Evolutionary conservation across 768 basidiomycete species (phyloP).

Genomic region (Leccinum variicolor): DNA sequence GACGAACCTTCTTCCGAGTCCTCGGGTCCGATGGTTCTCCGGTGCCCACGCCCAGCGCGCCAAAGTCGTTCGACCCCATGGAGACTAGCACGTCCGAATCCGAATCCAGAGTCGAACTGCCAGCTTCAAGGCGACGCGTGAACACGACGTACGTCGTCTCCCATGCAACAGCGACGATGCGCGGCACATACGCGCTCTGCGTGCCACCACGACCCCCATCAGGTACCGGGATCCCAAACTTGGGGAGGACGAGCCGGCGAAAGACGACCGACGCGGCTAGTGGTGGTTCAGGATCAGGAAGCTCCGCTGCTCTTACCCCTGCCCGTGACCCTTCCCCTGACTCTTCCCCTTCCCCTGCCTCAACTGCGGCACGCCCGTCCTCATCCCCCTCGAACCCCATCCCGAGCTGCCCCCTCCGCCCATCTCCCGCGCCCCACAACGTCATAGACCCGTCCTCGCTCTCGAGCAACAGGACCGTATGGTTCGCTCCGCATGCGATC

Average conservation of each 20-base stretch:
- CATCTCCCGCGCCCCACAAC: slow-evolving; percentile 78
- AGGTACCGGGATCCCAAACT: background rate
- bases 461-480: slow-evolving; percentile 66
- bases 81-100: slow-evolving; percentile 58
- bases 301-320: background rate
- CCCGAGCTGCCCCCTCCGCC: slow-evolving; percentile 70
- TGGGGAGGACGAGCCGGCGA: slow-evolving; percentile 41
- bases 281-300: background rate
- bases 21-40: background rate
- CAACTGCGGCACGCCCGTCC: slow-evolving; percentile 7
- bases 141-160: slow-evolving; percentile 79
- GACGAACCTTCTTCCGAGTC: background rate
- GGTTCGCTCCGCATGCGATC: slow-evolving; percentile 73
- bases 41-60: slow-evolving; percentile 61
- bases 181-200: background rate
- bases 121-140: slow-evolving; percentile 18
- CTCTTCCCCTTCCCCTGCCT: background rate
- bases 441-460: slow-evolving; percentile 33
- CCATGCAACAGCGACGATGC: slow-evolving; percentile 58
- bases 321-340: background rate
- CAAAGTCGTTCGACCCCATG: slow-evolving; percentile 84
- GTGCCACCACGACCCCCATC: background rate
- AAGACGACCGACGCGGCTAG: slow-evolving; percentile 35
- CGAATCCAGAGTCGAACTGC: background rate
- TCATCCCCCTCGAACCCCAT: slow-evolving; percentile 13